Percentiles rank a stretch among this genome's conserved stretches.
phyloP scores from a whole-genome alignment of 140 eudicot genomes.

The Flaveria floridana region DNA sequence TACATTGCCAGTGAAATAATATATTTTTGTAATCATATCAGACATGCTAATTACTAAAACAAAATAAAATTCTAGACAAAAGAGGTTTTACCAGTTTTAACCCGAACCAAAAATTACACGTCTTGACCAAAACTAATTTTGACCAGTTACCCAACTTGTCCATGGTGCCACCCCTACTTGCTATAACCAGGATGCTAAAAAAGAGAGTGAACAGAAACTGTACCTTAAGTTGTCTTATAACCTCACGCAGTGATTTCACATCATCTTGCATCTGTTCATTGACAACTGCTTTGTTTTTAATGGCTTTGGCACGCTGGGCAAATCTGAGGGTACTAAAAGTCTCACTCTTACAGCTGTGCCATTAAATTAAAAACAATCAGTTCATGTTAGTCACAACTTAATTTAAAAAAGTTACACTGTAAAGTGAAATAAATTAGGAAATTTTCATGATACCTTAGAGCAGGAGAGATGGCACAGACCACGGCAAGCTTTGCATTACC shows the following conservation, averaged over 20 bases:
- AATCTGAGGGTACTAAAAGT: constrained; percentile 76
- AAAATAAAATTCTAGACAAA: background rate
- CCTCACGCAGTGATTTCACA: constrained; percentile 76
- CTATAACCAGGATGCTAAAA: background rate
- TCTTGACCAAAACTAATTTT: background rate
- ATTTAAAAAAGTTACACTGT: background rate
- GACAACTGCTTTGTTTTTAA: constrained; percentile 85
- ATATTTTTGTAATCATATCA: background rate
- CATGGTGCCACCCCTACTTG: background rate
- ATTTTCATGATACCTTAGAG: constrained; percentile 53
- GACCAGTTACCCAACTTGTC: constrained; percentile 3
- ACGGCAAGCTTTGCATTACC: constrained; percentile 96
- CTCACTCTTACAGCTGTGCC: constrained; percentile 82
- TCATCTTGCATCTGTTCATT: constrained; percentile 94
- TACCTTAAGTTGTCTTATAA: constrained; percentile 77
- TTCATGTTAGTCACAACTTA: constrained; percentile 36
- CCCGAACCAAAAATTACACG: background rate
- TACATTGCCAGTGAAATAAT: background rate
- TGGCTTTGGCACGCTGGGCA: constrained; percentile 90
- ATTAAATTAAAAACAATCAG: constrained; percentile 6
- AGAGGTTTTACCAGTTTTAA: background rate
- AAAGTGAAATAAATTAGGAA: background rate
- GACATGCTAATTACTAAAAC: constrained; percentile 31
- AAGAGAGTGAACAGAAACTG: background rate
- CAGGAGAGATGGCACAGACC: constrained; percentile 97